Conservation (phyloP, 495 filamentous ascomycete genomes). For the Eremomyces bilateralis region DNA sequence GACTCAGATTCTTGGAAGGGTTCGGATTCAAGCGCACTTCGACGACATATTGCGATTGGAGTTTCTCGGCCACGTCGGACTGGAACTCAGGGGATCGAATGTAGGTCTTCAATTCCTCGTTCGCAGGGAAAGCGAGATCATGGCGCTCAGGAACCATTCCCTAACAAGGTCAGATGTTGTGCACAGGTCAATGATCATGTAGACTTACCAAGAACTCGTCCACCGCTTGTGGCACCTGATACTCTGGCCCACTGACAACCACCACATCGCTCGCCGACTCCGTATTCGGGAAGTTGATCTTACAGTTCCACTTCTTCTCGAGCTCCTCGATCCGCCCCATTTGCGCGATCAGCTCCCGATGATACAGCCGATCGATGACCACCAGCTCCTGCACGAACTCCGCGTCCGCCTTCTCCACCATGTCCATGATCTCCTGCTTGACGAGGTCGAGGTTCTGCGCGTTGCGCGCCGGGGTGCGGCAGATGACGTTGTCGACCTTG, state of each 20-base stretch:
- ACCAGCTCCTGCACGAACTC: slow-evolving; percentile 90
- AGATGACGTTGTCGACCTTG: slow-evolving; percentile 98
- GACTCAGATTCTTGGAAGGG: slow-evolving; percentile 27
- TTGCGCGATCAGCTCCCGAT: slow-evolving; percentile 75
- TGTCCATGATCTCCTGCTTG: slow-evolving; percentile 97
- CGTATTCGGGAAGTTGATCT: slow-evolving; percentile 89
- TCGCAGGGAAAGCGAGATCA: slow-evolving; percentile 63
- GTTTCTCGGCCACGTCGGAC: slow-evolving; percentile 54
- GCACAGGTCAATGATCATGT: background rate
- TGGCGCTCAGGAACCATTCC: slow-evolving; percentile 95
- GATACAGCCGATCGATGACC: slow-evolving; percentile 81
- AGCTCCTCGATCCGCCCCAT: slow-evolving; percentile 78
- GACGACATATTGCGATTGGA: slow-evolving; percentile 80
- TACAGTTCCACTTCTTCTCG: slow-evolving; percentile 98
- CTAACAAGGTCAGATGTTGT: slow-evolving; percentile 18
- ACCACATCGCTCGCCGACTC: slow-evolving; percentile 94
- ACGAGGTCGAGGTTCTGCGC: slow-evolving; percentile 90
- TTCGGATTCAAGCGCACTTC: slow-evolving; percentile 47
- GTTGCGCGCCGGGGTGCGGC: slow-evolving; percentile 89
- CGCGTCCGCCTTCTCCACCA: slow-evolving; percentile 94
- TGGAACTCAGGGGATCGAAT: slow-evolving; percentile 60
- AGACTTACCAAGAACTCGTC: slow-evolving; percentile 67
- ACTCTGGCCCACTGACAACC: slow-evolving; percentile 85
- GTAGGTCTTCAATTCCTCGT: slow-evolving; percentile 48
- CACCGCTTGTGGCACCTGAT: slow-evolving; percentile 87